phyloP scores from a whole-genome alignment of 805 yeast species.

The Starmerella roubikii region DNA sequence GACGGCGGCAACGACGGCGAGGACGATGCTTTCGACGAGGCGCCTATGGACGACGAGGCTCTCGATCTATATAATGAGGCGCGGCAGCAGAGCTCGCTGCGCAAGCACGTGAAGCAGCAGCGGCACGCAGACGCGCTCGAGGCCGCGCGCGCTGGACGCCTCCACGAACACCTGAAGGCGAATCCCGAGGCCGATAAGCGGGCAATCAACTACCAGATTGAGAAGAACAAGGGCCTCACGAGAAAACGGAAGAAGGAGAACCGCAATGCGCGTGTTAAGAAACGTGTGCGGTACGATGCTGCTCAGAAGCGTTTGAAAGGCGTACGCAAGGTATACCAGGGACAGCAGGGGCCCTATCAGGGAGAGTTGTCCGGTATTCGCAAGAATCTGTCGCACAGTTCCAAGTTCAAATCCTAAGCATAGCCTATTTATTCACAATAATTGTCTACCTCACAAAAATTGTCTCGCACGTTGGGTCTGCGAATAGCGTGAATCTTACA shows the following conservation, averaged over 20 bases:
- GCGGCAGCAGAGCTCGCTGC: conserved; percentile 36
- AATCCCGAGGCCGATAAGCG: conserved; percentile 77
- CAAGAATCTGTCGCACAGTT: conserved; percentile 81
- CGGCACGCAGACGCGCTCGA: conserved; percentile 59
- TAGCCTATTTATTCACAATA: background rate
- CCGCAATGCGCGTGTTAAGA: conserved; percentile 92
- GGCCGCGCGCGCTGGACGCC: conserved; percentile 75
- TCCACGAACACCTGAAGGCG: conserved; percentile 55
- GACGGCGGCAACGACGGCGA: conserved; percentile 12
- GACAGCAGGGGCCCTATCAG: conserved; percentile 62
- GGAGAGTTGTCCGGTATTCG: conserved; percentile 98
- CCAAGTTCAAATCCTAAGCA: conserved; percentile 34
- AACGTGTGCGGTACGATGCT: conserved; percentile 90
- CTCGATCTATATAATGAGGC: conserved; percentile 43
- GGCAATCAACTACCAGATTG: conserved; percentile 85
- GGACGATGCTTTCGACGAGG: conserved; percentile 18
- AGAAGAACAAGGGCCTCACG: conserved; percentile 92
- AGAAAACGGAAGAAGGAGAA: conserved; percentile 86
- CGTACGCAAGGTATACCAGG: conserved; percentile 75
- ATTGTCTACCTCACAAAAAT: background rate
- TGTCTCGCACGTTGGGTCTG: background rate
- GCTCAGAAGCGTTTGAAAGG: conserved; percentile 90
- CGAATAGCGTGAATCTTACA: too few species aligned
- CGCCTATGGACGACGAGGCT: background rate
- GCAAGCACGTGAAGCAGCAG: conserved; percentile 32